Conservation (phyloP, 352 stramenopile genomes). For the Elongisporangium undulatum region DNA sequence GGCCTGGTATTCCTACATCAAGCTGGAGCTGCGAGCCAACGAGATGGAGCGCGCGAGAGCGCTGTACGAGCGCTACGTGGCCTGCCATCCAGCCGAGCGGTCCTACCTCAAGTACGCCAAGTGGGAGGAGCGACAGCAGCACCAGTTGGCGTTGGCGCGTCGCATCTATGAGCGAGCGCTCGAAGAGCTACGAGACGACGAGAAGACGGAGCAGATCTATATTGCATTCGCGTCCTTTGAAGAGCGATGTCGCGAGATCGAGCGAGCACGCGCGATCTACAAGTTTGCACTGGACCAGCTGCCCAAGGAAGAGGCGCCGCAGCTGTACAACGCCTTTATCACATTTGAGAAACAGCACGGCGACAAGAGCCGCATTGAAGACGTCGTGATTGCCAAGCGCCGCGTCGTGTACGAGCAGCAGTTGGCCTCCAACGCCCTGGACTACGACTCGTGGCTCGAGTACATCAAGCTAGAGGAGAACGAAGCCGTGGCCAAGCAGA, state of each 20-base stretch:
- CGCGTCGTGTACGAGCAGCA: slow-evolving; percentile 94
- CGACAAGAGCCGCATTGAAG: slow-evolving; percentile 94
- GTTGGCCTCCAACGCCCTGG: slow-evolving; percentile 86
- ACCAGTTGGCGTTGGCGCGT: slow-evolving; percentile 89
- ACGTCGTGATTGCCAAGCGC: slow-evolving; percentile 94
- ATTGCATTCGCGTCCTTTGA: slow-evolving; percentile 97
- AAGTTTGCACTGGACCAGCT: slow-evolving; percentile 80
- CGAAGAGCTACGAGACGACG: slow-evolving; percentile 84
- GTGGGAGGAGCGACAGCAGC: slow-evolving; percentile 96
- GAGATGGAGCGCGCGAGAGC: slow-evolving; percentile 82
- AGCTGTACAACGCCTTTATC: slow-evolving; percentile 96
- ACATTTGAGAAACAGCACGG: slow-evolving; percentile 99
- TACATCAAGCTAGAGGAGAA: slow-evolving; percentile 98
- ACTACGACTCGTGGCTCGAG: slow-evolving; percentile 99
- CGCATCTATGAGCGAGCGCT: slow-evolving; percentile 95
- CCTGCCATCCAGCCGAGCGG: slow-evolving; percentile 84
- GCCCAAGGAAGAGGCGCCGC: slow-evolving; percentile 84
- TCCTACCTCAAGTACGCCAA: slow-evolving; percentile 98
- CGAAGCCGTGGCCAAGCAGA: slow-evolving; percentile 51
- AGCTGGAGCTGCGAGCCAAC: slow-evolving; percentile 95
- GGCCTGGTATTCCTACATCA: slow-evolving; percentile 97
- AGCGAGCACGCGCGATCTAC: slow-evolving; percentile 89
- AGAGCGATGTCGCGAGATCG: slow-evolving; percentile 93
- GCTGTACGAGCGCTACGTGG: slow-evolving; percentile 94
- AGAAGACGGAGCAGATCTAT: slow-evolving; percentile 87